phyloP scores from a whole-genome alignment of 2,329 filamentous ascomycete species.

The Hypoxylon sp. region DNA sequence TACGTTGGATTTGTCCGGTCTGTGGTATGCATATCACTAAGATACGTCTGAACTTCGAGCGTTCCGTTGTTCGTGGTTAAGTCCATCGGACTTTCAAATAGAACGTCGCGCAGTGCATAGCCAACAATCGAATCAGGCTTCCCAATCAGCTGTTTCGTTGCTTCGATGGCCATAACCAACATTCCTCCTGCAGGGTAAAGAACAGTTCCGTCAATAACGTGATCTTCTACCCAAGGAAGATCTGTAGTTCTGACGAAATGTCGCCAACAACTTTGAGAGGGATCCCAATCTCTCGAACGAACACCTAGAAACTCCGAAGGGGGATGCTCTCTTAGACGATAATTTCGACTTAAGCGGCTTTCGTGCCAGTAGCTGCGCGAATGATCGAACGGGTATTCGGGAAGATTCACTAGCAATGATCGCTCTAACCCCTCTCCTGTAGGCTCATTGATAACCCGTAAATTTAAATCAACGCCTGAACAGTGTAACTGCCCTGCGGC shows the following conservation, averaged over 20 bases:
- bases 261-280: constrained; percentile 57
- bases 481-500: constrained; percentile 23
- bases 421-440: not conserved
- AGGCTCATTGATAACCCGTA: constrained; percentile 35
- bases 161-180: constrained; percentile 55
- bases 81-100: constrained; percentile 28
- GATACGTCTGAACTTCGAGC: constrained; percentile 35
- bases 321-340: constrained; percentile 47
- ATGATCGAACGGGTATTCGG: constrained; percentile 60
- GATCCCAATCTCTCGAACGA: constrained; percentile 41
- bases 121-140: not conserved
- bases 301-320: constrained; percentile 52
- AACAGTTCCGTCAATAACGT: constrained; percentile 54
- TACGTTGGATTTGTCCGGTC: not conserved
- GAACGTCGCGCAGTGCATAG: constrained; percentile 27
- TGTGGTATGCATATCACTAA: not conserved
- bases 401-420: constrained; percentile 53
- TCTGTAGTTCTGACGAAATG: constrained; percentile 59
- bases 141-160: constrained; percentile 34
- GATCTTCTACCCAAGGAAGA: constrained; percentile 62
- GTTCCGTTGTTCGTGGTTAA: not conserved
- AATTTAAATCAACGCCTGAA: constrained; percentile 18
- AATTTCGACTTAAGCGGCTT: constrained; percentile 48
- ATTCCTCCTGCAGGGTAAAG: constrained; percentile 55
- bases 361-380: constrained; percentile 58